phyloP scores from a whole-genome alignment of 2,329 filamentous ascomycete species.

The Sordariomycetes sp. region DNA sequence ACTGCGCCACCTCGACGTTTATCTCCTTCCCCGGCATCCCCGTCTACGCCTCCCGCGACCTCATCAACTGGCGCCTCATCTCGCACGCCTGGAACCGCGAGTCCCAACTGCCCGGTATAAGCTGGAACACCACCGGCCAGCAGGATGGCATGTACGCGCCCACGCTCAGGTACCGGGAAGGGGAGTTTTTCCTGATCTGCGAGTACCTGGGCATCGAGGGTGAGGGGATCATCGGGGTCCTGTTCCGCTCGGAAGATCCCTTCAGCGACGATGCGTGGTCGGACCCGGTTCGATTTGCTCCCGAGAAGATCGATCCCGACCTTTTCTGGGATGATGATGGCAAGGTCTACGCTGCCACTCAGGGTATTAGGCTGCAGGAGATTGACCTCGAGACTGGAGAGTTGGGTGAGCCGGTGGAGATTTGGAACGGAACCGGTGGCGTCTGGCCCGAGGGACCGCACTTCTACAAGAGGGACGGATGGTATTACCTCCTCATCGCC shows the following conservation, averaged over 20 bases:
- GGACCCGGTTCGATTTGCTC: slow-evolving; percentile 15
- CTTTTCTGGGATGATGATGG: slow-evolving; percentile 13
- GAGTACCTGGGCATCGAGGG: slow-evolving; percentile 10
- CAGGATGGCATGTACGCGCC: slow-evolving; percentile 35
- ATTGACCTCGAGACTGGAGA: slow-evolving; percentile 25
- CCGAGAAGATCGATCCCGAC: slow-evolving; percentile 11
- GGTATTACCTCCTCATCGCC: slow-evolving; percentile 38
- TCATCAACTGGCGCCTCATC: slow-evolving; percentile 35
- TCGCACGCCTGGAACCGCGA: slow-evolving; percentile 19
- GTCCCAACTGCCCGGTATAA: slow-evolving; percentile 26
- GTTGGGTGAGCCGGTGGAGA: slow-evolving; percentile 11
- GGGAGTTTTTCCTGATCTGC: slow-evolving; percentile 31
- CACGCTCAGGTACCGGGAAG: slow-evolving; percentile 30
- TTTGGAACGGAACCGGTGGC: slow-evolving; percentile 12
- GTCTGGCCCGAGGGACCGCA: slow-evolving; percentile 22
- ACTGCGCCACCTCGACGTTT: slow-evolving; percentile 42
- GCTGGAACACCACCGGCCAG: slow-evolving; percentile 7
- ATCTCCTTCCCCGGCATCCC: slow-evolving; percentile 41
- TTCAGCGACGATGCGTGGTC: slow-evolving; percentile 28
- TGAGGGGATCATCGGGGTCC: slow-evolving; percentile 25
- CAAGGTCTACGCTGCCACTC: slow-evolving; percentile 14
- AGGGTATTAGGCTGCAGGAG: slow-evolving; percentile 12
- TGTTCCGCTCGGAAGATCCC: slow-evolving; percentile 30
- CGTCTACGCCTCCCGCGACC: slow-evolving; percentile 39
- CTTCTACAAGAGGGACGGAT: slow-evolving; percentile 30